Conservation (phyloP, 495 filamentous ascomycete species). For the Tuber microsphaerosporum region DNA sequence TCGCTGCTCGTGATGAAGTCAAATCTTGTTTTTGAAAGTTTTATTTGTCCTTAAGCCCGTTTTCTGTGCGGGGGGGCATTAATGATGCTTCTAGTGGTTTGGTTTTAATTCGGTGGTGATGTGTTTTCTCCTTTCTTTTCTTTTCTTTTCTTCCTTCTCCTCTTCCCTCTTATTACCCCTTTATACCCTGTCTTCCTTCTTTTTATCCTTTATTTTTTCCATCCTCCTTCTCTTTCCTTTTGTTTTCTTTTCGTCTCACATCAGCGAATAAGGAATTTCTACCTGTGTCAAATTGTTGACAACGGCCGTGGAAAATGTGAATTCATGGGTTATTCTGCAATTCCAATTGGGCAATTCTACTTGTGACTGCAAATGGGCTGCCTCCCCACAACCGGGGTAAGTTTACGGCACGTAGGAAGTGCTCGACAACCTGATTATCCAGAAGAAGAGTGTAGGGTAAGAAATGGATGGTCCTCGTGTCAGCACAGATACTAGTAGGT, state of each 20-base stretch:
- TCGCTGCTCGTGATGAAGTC: background rate
- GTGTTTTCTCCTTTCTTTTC: background rate
- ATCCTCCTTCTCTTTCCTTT: background rate
- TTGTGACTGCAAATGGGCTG: background rate
- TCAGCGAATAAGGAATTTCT: slow-evolving; percentile 3
- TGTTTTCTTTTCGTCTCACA: background rate
- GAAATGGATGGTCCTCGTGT: background rate
- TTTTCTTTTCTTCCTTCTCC: background rate
- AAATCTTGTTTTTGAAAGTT: slow-evolving; percentile 1
- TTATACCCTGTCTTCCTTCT: background rate
- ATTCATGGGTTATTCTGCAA: background rate
- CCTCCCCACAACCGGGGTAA: background rate
- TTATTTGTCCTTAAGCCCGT: background rate
- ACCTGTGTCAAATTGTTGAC: background rate
- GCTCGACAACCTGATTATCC: background rate
- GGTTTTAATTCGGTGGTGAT: background rate
- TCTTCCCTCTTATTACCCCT: background rate
- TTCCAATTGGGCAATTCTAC: background rate
- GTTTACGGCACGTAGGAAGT: background rate
- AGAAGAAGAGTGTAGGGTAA: background rate
- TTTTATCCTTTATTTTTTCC: background rate
- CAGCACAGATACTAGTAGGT: background rate
- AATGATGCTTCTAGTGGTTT: background rate
- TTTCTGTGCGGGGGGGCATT: background rate
- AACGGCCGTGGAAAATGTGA: background rate